Percentiles rank a stretch among this genome's conserved stretches.
These are phyloP conservation scores for Lactarius psammicola DNA, from an alignment of 768 basidiomycete species.

Conservation along the genomic window DNA sequence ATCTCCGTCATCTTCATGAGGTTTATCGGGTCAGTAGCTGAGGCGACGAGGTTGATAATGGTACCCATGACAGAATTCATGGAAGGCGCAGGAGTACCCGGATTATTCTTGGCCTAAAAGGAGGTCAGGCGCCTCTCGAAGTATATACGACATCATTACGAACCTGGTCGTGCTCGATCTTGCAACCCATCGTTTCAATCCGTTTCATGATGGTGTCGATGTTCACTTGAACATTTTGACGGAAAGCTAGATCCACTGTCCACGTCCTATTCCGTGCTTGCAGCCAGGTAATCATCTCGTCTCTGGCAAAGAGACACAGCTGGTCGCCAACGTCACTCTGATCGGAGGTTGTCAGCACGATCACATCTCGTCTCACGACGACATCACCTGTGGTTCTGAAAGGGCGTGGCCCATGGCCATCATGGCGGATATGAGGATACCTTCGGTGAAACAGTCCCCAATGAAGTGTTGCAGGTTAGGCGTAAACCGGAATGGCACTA, in stretches of 20 bases:
- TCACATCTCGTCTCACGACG: neutral
- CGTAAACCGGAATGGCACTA: slow-evolving; percentile 95
- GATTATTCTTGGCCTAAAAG: slow-evolving; percentile 34
- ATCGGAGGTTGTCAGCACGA: slow-evolving; percentile 14
- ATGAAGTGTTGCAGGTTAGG: slow-evolving; percentile 95
- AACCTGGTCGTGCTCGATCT: slow-evolving; percentile 81
- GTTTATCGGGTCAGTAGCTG: slow-evolving; percentile 82
- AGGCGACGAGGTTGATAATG: slow-evolving; percentile 76
- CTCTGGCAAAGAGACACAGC: slow-evolving; percentile 85
- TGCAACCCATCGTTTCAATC: slow-evolving; percentile 83
- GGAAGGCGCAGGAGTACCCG: slow-evolving; percentile 39
- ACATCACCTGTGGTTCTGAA: slow-evolving; percentile 80
- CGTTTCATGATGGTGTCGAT: slow-evolving; percentile 74
- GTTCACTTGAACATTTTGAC: slow-evolving; percentile 52
- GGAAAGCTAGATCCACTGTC: slow-evolving; percentile 58
- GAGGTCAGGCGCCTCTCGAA: neutral
- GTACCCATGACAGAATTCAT: slow-evolving; percentile 70
- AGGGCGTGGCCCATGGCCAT: slow-evolving; percentile 90
- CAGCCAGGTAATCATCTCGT: slow-evolving; percentile 85
- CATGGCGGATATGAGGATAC: slow-evolving; percentile 79
- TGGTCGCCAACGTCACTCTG: slow-evolving; percentile 93
- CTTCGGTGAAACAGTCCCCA: slow-evolving; percentile 86
- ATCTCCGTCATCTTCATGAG: slow-evolving; percentile 84
- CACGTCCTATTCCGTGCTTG: slow-evolving; percentile 54
- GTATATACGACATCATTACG: slow-evolving; percentile 23